Evolutionary conservation across 441 rosid genomes (phyloP).

Genomic region (Adansonia rubrostipa): DNA sequence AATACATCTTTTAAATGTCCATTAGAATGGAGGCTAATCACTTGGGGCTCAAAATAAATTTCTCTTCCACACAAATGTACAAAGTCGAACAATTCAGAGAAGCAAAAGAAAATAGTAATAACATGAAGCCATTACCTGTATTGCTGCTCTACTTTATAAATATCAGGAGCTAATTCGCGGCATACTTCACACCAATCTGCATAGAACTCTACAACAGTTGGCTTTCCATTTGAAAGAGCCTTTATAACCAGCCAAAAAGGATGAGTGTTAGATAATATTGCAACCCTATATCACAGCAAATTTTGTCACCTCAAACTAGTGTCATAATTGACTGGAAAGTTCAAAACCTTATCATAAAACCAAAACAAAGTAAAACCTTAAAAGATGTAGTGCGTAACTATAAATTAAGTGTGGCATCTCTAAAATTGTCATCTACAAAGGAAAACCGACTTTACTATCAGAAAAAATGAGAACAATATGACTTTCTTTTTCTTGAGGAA

Average conservation of each 20-base stretch:
- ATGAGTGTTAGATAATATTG: neutral
- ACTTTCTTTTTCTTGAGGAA: neutral
- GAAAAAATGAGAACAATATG: neutral
- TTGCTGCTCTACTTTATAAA: constrained; percentile 88
- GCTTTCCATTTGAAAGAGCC: constrained; percentile 93
- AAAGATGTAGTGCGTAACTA: neutral
- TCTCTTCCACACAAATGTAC: neutral
- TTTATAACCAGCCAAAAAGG: constrained; percentile 32
- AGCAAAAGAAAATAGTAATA: neutral
- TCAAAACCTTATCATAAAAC: neutral
- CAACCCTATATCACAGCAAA: neutral
- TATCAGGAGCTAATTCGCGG: constrained; percentile 92
- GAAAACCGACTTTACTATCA: neutral
- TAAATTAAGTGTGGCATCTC: no score
- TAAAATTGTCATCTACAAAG: neutral
- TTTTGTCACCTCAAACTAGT: neutral
- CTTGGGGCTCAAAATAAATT: neutral
- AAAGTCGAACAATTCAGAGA: neutral
- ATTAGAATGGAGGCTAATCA: neutral
- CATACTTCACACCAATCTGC: constrained; percentile 99
- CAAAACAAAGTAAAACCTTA: constrained; percentile 7
- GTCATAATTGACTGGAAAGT: neutral
- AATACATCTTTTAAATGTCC: neutral
- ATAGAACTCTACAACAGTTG: constrained; percentile 92
- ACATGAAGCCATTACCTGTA: constrained; percentile 59